Evolutionary conservation across 345 rosid species (phyloP), one percentile per base, ranked within the genome.

Genomic region (Clausena lansium): DNA sequence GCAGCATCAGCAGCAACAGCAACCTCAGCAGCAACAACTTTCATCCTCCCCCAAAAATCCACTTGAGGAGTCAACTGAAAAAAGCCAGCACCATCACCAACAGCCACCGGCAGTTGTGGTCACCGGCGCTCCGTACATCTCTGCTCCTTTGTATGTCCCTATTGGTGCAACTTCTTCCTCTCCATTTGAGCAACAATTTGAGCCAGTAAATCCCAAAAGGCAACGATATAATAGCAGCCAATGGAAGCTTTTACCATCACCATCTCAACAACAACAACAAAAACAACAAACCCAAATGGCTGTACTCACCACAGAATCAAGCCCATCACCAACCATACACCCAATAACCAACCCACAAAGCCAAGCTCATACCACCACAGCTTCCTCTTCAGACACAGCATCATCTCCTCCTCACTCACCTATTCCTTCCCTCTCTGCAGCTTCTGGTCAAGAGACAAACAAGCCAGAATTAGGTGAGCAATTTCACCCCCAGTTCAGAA

Each of bases 371-470:
- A 73, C 83, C 30, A 73, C 88, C 6, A 80, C 91, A 0, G 91
- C 90, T 68, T 91, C 99, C 55, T 92, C 99, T 36, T 92, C 98
- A 0, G 98, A 91, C 73, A 90, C 99, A 1, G 85, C 94, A 32
- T 96, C 98, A 10, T 87, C 99, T 25, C 97, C 95, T 35, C 78
- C 90, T 32, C 89, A 75, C 67, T 94, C 96, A 41, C 94, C 95
- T n/a, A 76, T 84, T 38, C 87, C 89, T 5, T 85, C 86, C 30
- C 78, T 74, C 27, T 82, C 91, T 0, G 84, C 86, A 5, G 84
- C 85, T 35, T 84, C 84, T 22, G 87, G 91, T 35, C 87, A 81
- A 62, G 97, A 91, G 14, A 82, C 91, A 25, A 83, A 59, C 82
- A 88, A 84, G 61, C 81, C 85, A 20, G 92, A 89, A 52, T 45